A percentile compares a stretch with the other conserved stretches of the same genome.
These are phyloP conservation scores for Paramecium primaurelia DNA, from an alignment of 73 alveolate genomes.

Conservation along the genomic window DNA sequence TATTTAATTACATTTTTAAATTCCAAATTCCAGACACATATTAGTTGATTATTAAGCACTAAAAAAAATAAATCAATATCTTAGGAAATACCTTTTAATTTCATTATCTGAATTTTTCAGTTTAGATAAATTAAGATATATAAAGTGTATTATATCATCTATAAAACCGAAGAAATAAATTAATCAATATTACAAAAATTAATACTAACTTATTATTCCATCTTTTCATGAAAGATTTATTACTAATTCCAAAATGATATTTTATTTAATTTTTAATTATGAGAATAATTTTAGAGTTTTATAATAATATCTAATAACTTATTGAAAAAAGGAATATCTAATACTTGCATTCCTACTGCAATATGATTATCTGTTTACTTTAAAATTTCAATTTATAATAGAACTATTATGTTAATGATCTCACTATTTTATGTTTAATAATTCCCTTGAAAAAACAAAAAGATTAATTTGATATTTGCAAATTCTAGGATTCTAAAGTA, in stretches of 20 bases:
- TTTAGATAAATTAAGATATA: not conserved
- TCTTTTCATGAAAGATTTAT: not conserved
- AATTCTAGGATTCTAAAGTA: not conserved
- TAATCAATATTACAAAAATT: not conserved
- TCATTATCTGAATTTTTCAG: not conserved
- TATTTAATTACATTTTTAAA: not conserved
- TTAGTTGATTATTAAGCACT: not conserved
- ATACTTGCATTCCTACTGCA: not conserved
- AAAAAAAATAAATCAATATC: not conserved
- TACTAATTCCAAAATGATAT: not conserved
- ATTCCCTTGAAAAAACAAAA: not conserved
- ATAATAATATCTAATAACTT: not conserved
- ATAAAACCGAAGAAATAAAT: not conserved
- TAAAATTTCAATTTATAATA: not conserved
- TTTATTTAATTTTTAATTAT: not conserved
- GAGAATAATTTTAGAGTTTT: not conserved
- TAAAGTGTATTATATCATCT: not conserved
- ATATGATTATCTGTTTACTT: not conserved
- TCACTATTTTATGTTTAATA: not conserved
- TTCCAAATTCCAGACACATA: conserved; percentile 44
- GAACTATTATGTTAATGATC: not conserved
- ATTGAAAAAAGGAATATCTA: not conserved
- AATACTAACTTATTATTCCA: not conserved
- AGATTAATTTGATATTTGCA: not conserved
- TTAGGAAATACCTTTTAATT: not conserved